Percentiles rank a stretch among this genome's conserved stretches.
Evolutionary conservation across 2,329 filamentous ascomycete species (phyloP).

Genomic region (Madurella fahalii): DNA sequence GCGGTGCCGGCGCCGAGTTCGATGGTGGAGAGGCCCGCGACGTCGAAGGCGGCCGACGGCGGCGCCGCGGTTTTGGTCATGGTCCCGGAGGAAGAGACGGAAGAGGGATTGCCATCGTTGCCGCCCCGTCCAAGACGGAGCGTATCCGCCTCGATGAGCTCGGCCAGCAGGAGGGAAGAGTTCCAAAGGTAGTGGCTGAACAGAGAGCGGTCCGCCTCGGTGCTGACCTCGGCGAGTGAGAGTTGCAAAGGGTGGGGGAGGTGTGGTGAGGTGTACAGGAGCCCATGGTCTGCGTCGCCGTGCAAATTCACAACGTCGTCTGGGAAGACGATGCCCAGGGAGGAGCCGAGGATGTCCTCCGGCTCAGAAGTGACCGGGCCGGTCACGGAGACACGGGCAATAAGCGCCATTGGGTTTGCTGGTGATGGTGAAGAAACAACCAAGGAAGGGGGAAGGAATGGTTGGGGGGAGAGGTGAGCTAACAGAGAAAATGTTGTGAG

Average conservation of each 20-base stretch:
- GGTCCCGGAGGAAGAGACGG: background rate
- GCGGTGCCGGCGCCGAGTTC: conserved; percentile 67
- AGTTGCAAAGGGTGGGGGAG: conserved; percentile 44
- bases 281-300: conserved; percentile 55
- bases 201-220: conserved; percentile 52
- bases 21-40: conserved; percentile 50
- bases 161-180: conserved; percentile 52
- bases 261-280: conserved; percentile 56
- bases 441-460: background rate
- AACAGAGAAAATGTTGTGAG: too few species aligned
- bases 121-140: conserved; percentile 26
- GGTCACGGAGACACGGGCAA: conserved; percentile 41
- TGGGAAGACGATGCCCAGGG: conserved; percentile 62
- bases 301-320: conserved; percentile 65
- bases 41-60: conserved; percentile 36
- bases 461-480: background rate
- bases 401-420: conserved; percentile 42
- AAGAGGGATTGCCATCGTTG: background rate
- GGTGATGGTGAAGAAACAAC: background rate
- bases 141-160: conserved; percentile 50
- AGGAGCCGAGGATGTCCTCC: conserved; percentile 57
- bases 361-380: conserved; percentile 39
- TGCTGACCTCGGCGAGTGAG: conserved; percentile 44
- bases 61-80: conserved; percentile 9
- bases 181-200: conserved; percentile 77